Evolutionary conservation across 345 rosid species (phyloP), one percentile per base, ranked within the genome.

Genomic region (Anastatica hierochuntica): DNA sequence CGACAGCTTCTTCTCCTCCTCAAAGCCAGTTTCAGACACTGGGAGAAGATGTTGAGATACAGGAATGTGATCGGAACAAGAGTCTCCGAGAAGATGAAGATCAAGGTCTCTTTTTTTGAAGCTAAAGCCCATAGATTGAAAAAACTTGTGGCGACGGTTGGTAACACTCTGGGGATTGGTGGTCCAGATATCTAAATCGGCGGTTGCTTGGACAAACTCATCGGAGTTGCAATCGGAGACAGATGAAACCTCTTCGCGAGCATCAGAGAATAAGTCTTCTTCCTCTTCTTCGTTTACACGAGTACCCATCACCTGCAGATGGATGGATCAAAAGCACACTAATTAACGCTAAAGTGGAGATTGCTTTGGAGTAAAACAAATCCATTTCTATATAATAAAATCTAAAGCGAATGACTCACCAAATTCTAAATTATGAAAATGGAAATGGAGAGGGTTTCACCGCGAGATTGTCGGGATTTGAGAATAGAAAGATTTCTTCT

Each of bases 201-300:
- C 56, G 3, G 20, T 43, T 19, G 57, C 41, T 68, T 64, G 67
- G 59, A 56, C 70, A 43, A 61, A 66, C 2, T 62, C 62, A 26
- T 63, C 76, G 7, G 74, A 67, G 64, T 59, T 71, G 54, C 66
- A 58, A 63, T 77, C n/a, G n/a, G n/a, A n/a, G n/a, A n/a, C 85
- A 26, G 78, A 72, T 43, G 74, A 67, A 16, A 69, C 69, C 69
- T 79, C 85, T 70, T 81, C 88, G 1, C 69, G 71, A 42, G 78
- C 79, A 68, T 86, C 92, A 34, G 75, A 73, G 63, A 79, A 83
- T 17, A 44, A 56, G 9, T 72, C 81, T 5, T 72, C 81, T 16
- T n/a, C n/a, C n/a, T 69, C 79, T 58, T 69, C 77, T 41, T 53
- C 77, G 7, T 46, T 58, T 33, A 53, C 40, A 45, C 5, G 52